Percentiles rank a stretch among this genome's conserved stretches.
Conservation (phyloP, 495 filamentous ascomycete species). For the Hyaloscypha bicolor region DNA sequence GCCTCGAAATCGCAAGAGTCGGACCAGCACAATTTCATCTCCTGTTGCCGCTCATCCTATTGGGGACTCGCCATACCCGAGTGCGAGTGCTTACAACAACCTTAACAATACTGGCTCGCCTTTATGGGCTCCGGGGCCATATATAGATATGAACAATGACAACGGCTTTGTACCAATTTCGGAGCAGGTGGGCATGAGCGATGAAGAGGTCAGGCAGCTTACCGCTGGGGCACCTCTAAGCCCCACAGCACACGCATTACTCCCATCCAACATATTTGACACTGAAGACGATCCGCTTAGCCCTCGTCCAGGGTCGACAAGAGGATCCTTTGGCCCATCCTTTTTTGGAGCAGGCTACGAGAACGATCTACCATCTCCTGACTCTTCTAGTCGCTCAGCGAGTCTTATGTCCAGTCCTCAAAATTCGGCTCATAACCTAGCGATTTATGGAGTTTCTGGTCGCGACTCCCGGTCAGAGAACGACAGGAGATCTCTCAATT, state of each 20-base stretch:
- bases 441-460: conserved; percentile 40
- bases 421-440: conserved; percentile 59
- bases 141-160: conserved; percentile 48
- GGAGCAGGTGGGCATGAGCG: conserved; percentile 39
- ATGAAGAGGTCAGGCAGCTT: conserved; percentile 46
- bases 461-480: conserved; percentile 35
- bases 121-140: conserved; percentile 54
- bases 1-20: conserved; percentile 58
- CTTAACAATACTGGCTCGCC: conserved; percentile 44
- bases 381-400: conserved; percentile 63
- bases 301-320: conserved; percentile 36
- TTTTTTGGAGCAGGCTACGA: conserved; percentile 45
- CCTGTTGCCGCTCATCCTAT: conserved; percentile 28
- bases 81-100: conserved; percentile 30
- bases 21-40: conserved; percentile 47
- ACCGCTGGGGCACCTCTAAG: conserved; percentile 73
- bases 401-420: conserved; percentile 71
- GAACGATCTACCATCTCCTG: conserved; percentile 66
- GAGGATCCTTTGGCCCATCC: conserved; percentile 42
- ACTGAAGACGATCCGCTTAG: conserved; percentile 70
- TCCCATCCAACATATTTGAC: conserved; percentile 79
- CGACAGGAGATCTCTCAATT: conserved; percentile 36
- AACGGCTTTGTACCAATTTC: conserved; percentile 34
- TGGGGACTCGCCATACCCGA: conserved; percentile 29
- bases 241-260: conserved; percentile 73